phyloP scores from a whole-genome alignment of 2,329 filamentous ascomycete species.

The Catunica adiposa region DNA sequence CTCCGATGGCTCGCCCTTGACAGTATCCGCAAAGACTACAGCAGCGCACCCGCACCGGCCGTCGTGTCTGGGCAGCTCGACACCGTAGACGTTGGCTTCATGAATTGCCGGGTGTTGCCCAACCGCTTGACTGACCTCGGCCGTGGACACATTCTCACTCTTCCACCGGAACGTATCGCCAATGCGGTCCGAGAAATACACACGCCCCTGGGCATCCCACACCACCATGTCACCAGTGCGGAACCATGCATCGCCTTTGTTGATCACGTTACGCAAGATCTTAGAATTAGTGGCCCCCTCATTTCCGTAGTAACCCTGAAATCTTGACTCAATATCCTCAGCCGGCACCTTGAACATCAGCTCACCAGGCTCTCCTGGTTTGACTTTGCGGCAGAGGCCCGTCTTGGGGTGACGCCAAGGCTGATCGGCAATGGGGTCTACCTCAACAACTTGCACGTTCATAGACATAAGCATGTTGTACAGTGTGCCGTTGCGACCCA shows the following conservation, averaged over 20 bases:
- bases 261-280: slow-evolving; percentile 55
- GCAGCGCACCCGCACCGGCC: slow-evolving; percentile 71
- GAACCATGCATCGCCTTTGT: slow-evolving; percentile 66
- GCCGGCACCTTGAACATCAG: slow-evolving; percentile 55
- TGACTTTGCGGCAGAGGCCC: slow-evolving; percentile 47
- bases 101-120: slow-evolving; percentile 47
- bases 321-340: slow-evolving; percentile 43
- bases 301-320: slow-evolving; percentile 74
- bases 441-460: slow-evolving; percentile 41
- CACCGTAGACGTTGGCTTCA: slow-evolving; percentile 79
- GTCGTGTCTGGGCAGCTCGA: slow-evolving; percentile 63
- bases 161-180: slow-evolving; percentile 71
- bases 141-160: slow-evolving; percentile 67
- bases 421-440: slow-evolving; percentile 54
- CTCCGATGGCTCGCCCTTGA: slow-evolving; percentile 26
- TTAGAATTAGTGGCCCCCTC: slow-evolving; percentile 53
- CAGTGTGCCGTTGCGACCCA: slow-evolving; percentile 55
- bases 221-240: slow-evolving; percentile 67
- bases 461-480: slow-evolving; percentile 36
- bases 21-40: slow-evolving; percentile 36
- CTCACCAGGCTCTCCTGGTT: slow-evolving; percentile 53
- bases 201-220: slow-evolving; percentile 51
- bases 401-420: slow-evolving; percentile 52
- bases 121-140: slow-evolving; percentile 63
- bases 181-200: slow-evolving; percentile 68